phyloP scores from a whole-genome alignment of 2,329 filamentous ascomycete species.

The Chrysoporthe cubensis region DNA sequence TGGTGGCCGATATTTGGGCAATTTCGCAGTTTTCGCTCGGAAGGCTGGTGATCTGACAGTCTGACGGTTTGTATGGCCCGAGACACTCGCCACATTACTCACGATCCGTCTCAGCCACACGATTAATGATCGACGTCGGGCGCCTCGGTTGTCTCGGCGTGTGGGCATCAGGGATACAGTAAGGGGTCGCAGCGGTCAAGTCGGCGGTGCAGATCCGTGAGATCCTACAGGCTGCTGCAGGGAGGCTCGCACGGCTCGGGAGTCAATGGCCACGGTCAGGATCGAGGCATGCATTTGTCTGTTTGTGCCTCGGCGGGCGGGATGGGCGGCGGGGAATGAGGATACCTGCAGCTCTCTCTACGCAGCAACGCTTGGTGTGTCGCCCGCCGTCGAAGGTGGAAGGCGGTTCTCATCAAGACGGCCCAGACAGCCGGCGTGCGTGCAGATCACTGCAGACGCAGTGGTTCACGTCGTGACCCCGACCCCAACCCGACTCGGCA shows the following conservation, averaged over 20 bases:
- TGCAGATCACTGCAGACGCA: too few species aligned
- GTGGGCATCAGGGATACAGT: background rate
- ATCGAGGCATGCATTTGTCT: background rate
- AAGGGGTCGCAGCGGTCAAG: background rate
- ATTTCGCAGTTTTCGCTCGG: background rate
- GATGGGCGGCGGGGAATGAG: background rate
- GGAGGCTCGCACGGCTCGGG: too few species aligned
- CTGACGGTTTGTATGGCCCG: background rate
- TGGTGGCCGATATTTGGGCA: background rate
- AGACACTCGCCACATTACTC: background rate
- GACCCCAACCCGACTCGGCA: too few species aligned
- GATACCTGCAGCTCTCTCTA: background rate
- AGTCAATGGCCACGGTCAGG: background rate
- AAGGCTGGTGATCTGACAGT: background rate
- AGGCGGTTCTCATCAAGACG: background rate
- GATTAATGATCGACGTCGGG: background rate
- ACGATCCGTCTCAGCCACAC: background rate
- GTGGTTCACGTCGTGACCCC: too few species aligned
- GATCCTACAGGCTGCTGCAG: too few species aligned
- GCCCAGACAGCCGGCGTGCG: background rate
- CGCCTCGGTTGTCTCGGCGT: background rate
- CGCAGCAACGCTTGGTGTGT: background rate
- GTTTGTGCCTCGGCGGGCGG: background rate
- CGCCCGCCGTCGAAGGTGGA: background rate
- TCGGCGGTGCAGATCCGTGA: background rate